Percentiles rank a stretch among this genome's conserved stretches.
phyloP scores from a whole-genome alignment of 2,329 filamentous ascomycete genomes.

The Ophiostoma populinum region DNA sequence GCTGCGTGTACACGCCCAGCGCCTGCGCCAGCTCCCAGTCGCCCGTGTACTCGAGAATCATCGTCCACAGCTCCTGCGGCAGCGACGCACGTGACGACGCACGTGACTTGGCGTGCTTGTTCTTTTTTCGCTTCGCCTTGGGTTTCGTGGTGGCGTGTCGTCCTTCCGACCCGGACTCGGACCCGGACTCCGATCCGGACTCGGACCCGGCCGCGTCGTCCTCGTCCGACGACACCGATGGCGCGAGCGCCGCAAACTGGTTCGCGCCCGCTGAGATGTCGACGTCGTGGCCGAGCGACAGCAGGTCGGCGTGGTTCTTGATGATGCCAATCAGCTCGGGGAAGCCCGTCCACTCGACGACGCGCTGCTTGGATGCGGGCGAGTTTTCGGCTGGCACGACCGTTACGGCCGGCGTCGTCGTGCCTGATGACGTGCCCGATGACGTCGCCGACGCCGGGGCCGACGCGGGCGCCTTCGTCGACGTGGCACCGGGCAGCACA shows the following conservation, averaged over 20 bases:
- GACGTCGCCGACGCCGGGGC: neutral
- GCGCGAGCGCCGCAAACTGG: neutral
- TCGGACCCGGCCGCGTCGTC: constrained; percentile 7
- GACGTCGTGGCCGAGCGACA: constrained; percentile 56
- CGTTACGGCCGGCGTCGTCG: no score
- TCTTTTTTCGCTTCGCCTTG: constrained; percentile 12
- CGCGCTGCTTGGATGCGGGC: no score
- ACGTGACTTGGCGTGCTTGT: constrained; percentile 1
- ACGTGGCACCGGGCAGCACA: constrained; percentile 14
- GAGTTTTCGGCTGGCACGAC: no score
- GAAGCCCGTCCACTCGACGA: constrained; percentile 44
- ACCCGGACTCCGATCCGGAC: neutral
- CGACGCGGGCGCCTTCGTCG: constrained; percentile 17
- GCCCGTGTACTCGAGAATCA: constrained; percentile 65
- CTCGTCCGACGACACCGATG: neutral
- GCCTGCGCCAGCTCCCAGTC: constrained; percentile 86
- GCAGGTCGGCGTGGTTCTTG: constrained; percentile 59
- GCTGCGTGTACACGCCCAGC: constrained; percentile 61
- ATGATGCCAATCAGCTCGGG: constrained; percentile 58
- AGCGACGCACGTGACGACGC: constrained; percentile 27
- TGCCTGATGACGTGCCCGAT: constrained; percentile 10
- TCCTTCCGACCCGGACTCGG: neutral
- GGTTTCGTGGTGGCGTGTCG: neutral
- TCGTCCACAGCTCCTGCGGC: constrained; percentile 77
- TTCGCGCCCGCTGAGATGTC: constrained; percentile 27